Base-by-base conservation (phyloP, 306 rosid species). In the Trifolium fragiferum region DNA sequence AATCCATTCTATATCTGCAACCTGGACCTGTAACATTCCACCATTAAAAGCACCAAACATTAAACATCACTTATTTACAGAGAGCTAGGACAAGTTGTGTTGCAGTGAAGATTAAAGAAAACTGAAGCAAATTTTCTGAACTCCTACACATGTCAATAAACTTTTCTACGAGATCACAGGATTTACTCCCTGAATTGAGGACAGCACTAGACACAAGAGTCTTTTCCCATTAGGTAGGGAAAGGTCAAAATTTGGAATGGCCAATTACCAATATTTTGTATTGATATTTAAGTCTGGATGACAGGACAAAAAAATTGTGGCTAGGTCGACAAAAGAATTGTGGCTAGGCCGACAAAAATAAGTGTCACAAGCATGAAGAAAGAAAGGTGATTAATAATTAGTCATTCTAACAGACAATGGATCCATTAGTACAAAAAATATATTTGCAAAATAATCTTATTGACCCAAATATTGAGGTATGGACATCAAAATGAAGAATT, bases 1-100 rank as follows among this genome's bases (percentile, higher is more conserved):
- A 64, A 93, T 87, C 98, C 98, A 91, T 69, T 93, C 96, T 33
- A 91, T 76, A 83, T 91, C 97, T 10, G 88, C 96, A 85, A 93
- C 98, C 85, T 87, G 96, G 72, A 91, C 96, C 98, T 92, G 88
- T 35, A 83, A 79, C 41, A 72, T 23, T 78, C 43, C 66, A 74
- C 66, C 53, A 58, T 59, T 66, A 66, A 25, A 61, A 76, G 51
- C 67, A 47, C 49, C 37, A 68, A 43, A 64, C 46, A 32, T 30
- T 64, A 73, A 27, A 73, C 18, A 77, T 40, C 64, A 78, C 25
- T 13, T 50, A 46, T 70, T 50, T 9, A 84, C 62, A 51, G 62
- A 66, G 61, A 37, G 23, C 66, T 50, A 37, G 78, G 60, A 16
- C 66, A 74, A 47, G 49, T 7, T 54, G 16, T 33, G 66, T 60